Evolutionary conservation across 2,329 filamentous ascomycete species (phyloP), one percentile per base, ranked within the genome.

Genomic region (Pezicula radicicola): DNA sequence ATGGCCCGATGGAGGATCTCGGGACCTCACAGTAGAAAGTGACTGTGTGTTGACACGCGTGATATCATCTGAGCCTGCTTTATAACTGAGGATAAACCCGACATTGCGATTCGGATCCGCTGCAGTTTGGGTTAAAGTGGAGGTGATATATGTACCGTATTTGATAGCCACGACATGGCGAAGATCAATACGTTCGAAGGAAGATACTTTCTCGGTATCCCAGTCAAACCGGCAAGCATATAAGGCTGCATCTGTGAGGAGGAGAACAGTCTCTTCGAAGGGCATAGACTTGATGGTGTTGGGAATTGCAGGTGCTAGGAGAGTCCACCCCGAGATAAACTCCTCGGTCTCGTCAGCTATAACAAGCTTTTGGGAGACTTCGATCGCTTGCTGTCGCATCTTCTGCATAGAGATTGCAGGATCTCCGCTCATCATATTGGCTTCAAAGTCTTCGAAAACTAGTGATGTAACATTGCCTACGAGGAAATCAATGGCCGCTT

Each of bases 211-310:
- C 72, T 97, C 94, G 7, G 91, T 86, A 56, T 89, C 88, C 91
- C 93, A 97, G 69, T 97, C 91, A 61, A 97, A 92, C 13, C 89
- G 84, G 68, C 92, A 97, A 55, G 90, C 84, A 66, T 97, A 97
- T 3, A 97, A 68, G 0, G 91, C 93, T 0, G 79, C 78, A 58
- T 96, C 87, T 0, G 94, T 97, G 30, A 99, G 75, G 0, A 99
- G 76, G 1, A 99, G 76, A 1, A 99, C 88, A 0, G 88, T 87
- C 65, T 99, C 93, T 62, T 96, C 91, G 59, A 97, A 89, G 0
- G 91, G 88, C 0, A 77, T 79, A 3, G 87, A 81, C 48, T 76
- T 80, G 57, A 90, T 72, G 0, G 84, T 86, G 63, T 93, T 87
- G 1, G 87, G 80, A 18, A 81, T 74, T 5, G 80, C 82, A 1